These are phyloP conservation scores for Paulownia fortunei DNA, from an alignment of 257 asterid genomes.

Conservation along the genomic window DNA sequence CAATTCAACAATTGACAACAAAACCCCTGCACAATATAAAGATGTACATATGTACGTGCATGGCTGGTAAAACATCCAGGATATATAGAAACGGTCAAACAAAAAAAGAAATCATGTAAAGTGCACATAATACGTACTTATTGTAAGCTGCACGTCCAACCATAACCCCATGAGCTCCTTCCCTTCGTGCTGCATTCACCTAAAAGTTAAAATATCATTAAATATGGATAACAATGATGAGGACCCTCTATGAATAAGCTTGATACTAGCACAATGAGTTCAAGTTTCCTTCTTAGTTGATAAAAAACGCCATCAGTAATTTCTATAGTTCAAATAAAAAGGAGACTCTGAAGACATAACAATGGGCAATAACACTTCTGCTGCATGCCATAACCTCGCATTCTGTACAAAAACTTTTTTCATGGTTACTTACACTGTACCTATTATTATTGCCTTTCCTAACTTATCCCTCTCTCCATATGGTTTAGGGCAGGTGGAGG, in stretches of 20 bases:
- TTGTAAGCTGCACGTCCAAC: constrained; percentile 89
- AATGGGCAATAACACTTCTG: not conserved
- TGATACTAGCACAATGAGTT: constrained; percentile 19
- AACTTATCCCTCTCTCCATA: not conserved
- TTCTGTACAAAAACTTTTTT: not conserved
- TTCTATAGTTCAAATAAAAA: not conserved
- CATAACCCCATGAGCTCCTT: constrained; percentile 98
- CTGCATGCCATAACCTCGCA: not conserved
- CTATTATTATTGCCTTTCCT: not conserved
- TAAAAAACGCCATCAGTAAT: not conserved
- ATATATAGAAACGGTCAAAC: not conserved
- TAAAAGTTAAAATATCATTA: constrained; percentile 31
- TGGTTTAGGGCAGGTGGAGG: not conserved
- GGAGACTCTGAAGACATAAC: not conserved
- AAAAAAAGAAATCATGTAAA: not conserved
- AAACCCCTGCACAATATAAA: not conserved
- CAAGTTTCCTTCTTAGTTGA: constrained; percentile 10
- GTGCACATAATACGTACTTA: constrained; percentile 51
- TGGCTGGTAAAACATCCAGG: not conserved
- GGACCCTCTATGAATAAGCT: constrained; percentile 24
- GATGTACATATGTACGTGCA: not conserved
- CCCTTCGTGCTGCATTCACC: constrained; percentile 77
- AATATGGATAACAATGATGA: constrained; percentile 21
- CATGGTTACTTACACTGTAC: not conserved
- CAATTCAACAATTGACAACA: not conserved